Base-by-base conservation (phyloP, 176 grass and related monocot species). In the Musa beccarii region DNA sequence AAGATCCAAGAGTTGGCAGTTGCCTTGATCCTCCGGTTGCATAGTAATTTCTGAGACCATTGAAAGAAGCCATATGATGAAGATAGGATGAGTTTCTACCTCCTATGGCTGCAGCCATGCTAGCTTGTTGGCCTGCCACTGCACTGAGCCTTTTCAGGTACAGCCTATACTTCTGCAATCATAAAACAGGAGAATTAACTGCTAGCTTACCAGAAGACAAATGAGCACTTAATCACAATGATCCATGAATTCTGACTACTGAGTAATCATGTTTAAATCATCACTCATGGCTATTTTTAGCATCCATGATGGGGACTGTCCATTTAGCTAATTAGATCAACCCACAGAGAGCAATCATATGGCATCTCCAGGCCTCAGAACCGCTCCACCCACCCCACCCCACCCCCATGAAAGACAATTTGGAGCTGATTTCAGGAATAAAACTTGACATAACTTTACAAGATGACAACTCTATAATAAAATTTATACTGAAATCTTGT, bases 31-130 rank as follows among this genome's bases (percentile, higher is more conserved):
- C 89, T 20, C 94, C 88, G 11, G 82, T 83, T 29, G 82, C 53
- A 73, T 86, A 87, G 68, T 83, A 98, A 43, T 98, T 84, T 66
- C 76, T 96, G 76, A 88, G 90, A 76, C 83, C 73, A 79, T 91
- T 90, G 3, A 87, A 84, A 8, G 66, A 59, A 54, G 51, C 73
- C 12, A 79, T 89, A 76, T 87, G 83, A 76, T 87, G 83, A 51
- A 85, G 76, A 71, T 82, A 88, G 71, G 85, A 74, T 9, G 52
- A 23, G 78, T 80, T 89, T 74, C 88, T 81, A 59, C 82, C 80
- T 72, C 59, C 54, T 20, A 91, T 83, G 80, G 84, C 86, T 26
- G 82, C 82, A 73, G 24, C 21, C 34, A 65, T 61, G 68, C 78
- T 49, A 22, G 51, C 15, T 7, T 51, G 34, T 54, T 85, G 85